Evolutionary conservation across 345 rosid species (phyloP), one percentile per base, ranked within the genome.

Genomic region (Syzygium grande): DNA sequence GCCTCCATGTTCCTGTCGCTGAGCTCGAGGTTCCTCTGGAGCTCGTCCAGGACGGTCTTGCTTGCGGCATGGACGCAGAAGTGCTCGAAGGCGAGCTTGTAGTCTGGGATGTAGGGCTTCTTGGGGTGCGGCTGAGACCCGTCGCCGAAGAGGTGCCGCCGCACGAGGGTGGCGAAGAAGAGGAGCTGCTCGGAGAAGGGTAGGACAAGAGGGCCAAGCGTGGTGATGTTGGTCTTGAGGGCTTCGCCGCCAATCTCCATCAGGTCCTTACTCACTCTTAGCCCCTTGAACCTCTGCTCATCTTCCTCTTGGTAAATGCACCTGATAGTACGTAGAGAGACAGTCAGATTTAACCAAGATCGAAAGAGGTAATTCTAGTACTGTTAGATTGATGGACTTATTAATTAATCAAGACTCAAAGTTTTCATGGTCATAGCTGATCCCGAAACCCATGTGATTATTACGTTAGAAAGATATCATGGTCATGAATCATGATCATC

Each of bases 151-250:
- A 94, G 88, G 86, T 92, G 90, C 51, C 96, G 89, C 89, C 95
- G 89, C 34, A 95, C 86, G 15, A 96, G 90, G 52, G 96, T 92
- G 0, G 91, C 92, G 27, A 98, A 95, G 96, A 98, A 98, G 92
- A 94, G 78, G 88, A 97, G 93, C 91, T 97, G 99, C 92, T 97
- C 99, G 10, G 99, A 97, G 93, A 97, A 93, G 53, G 99, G 99
- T 0, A 96, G 93, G 13, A 97, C 99, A 1, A 97, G 94, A 27
- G 99, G 99, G 5, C 99, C 98, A 54, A 97, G 91, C 1, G 99
- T 97, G 68, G 99, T 97, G 90, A 97, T 96, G 96, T 97, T 97
- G 59, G 99, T 94, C 92, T 96, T 97, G 0, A 97, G 92, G 54
- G 99, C 99, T 49, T 97, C 98, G 23, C 99, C 98, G 41, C 99